Percentiles rank a stretch among this genome's conserved stretches.
Evolutionary conservation across 768 basidiomycete species (phyloP).

Genomic region (Cyathus striatus): DNA sequence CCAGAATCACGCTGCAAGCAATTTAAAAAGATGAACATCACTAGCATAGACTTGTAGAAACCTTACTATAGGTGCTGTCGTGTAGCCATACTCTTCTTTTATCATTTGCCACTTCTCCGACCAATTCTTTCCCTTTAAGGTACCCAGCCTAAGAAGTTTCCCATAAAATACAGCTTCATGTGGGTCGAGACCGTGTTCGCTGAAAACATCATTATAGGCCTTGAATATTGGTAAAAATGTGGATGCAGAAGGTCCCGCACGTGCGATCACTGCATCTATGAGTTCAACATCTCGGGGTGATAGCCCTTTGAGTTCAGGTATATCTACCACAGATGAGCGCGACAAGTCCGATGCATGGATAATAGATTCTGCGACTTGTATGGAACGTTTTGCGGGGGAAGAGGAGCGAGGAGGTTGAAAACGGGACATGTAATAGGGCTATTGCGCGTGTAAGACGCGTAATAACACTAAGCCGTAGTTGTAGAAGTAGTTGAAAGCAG

Average conservation of each 20-base stretch:
- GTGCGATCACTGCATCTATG: constrained; percentile 68
- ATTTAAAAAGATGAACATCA: no score
- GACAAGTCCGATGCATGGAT: constrained; percentile 27
- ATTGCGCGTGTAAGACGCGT: no score
- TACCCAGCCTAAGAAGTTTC: constrained; percentile 78
- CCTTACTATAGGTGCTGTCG: no score
- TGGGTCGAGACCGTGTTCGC: constrained; percentile 70
- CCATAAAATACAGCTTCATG: constrained; percentile 80
- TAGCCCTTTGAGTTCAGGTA: constrained; percentile 48
- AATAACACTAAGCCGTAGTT: no score
- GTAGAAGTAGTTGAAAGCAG: no score
- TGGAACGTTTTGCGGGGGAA: constrained; percentile 33
- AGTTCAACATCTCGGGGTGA: constrained; percentile 58
- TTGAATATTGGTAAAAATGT: constrained; percentile 81
- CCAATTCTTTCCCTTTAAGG: constrained; percentile 77
- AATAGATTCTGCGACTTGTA: constrained; percentile 11
- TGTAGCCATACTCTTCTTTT: constrained; percentile 50
- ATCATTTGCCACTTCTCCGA: constrained; percentile 74
- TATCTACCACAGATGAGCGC: constrained; percentile 31
- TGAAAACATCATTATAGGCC: constrained; percentile 76
- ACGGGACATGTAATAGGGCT: constrained; percentile 25
- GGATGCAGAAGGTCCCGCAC: constrained; percentile 62
- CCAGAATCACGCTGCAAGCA: no score
- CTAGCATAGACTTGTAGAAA: no score
- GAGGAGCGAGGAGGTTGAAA: constrained; percentile 46